Evolutionary conservation across 352 stramenopile species (phyloP), one percentile per base, ranked within the genome.

Genomic region (Globisporangium spinosum): DNA sequence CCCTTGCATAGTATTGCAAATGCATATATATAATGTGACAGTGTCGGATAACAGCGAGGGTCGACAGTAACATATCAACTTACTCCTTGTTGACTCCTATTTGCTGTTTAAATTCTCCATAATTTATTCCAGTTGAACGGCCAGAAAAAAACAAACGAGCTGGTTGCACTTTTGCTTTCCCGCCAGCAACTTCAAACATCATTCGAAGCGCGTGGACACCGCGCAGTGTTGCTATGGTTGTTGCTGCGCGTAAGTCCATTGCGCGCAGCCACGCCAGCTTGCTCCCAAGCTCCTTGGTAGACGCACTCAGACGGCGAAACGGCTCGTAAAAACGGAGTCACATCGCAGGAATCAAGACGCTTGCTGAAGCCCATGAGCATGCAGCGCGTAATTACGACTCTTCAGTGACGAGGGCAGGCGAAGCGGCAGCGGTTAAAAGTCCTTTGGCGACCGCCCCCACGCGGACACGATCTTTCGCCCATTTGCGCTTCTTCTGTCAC

Each of bases 381-480:
- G 9, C 55, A 9, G 17, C 17, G 3, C 55, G 55, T 61, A 61
- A 61, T 61, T 61, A 61, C 55, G 53, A 58, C 53, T 58, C 53
- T 35, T 58, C 53, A 51, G 17, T 51, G 43, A 22, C 43, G 43
- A 51, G 25, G 25, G 55, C 22, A 56, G 49, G 23, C 32, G 60
- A 65, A 65, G 60, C 60, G 60, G 43, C 43, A 32, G 57, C 57
- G 32, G 57, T 62, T 62, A 7, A 51, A 51, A 55, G 60, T 54
- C 60, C 43, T 34, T 65, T 65, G 43, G 43, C 20, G 55, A 40
- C 27, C 55, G 51, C 9, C 45, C 22, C 22, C 22, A 22, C 35
- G 60, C 60, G 22, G 25, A 47, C 43, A 55, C 60, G 60, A 65
- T 65, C 60, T 65, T 65, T 58, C 38, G 38, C 34, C 15, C 43